Percentiles rank a stretch among this genome's conserved stretches.
phyloP scores from a whole-genome alignment of 2,329 filamentous ascomycete genomes.

The Verticillium zaregamsianum region DNA sequence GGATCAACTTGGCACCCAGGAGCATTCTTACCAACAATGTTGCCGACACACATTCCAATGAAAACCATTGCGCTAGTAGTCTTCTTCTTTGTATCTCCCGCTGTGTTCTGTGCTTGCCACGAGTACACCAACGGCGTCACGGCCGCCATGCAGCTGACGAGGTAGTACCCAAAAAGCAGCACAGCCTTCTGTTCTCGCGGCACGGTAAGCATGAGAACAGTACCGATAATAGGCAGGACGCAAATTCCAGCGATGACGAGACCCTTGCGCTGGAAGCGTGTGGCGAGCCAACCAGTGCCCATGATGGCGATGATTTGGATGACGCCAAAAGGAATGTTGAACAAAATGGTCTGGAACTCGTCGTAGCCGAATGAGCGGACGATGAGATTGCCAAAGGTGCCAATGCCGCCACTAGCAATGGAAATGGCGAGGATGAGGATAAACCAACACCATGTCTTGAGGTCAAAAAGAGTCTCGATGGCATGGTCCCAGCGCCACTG shows the following conservation, averaged over 20 bases:
- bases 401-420: constrained; percentile 29
- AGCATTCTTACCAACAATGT: constrained; percentile 48
- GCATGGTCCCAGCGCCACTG: constrained; percentile 67
- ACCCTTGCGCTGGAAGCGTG: constrained; percentile 53
- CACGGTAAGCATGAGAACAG: constrained; percentile 52
- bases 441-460: constrained; percentile 56
- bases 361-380: constrained; percentile 57
- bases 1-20: background rate
- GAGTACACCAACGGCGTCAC: constrained; percentile 62
- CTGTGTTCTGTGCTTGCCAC: constrained; percentile 68
- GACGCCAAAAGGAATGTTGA: constrained; percentile 65
- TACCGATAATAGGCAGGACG: constrained; percentile 56
- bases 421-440: constrained; percentile 55
- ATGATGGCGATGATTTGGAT: constrained; percentile 58
- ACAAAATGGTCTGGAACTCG: constrained; percentile 51
- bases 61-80: constrained; percentile 34
- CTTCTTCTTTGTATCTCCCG: constrained; percentile 63
- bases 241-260: constrained; percentile 48
- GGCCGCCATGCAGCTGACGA: constrained; percentile 62
- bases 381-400: constrained; percentile 62
- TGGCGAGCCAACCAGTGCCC: constrained; percentile 52
- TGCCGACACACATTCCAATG: constrained; percentile 56
- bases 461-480: constrained; percentile 41
- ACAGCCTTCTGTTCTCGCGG: constrained; percentile 32
- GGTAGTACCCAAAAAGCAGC: constrained; percentile 59